Percentiles rank a stretch among this genome's conserved stretches.
phyloP scores from a whole-genome alignment of 805 yeast genomes.

The Priceomyces castillae region DNA sequence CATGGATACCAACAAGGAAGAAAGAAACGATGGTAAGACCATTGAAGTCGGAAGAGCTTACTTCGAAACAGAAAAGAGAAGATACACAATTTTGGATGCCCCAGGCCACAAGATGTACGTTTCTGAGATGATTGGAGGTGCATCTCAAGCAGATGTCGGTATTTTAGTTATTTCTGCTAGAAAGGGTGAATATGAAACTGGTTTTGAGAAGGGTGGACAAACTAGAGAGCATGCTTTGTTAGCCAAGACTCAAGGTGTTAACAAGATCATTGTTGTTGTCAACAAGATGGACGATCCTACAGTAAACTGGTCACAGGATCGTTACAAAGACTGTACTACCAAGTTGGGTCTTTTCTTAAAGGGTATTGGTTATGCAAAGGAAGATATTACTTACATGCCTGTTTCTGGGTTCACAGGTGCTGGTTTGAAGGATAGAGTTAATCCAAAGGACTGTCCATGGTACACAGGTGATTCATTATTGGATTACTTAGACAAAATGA shows the following conservation, averaged over 20 bases:
- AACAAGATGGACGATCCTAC: conserved; percentile 99
- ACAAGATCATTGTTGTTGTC: conserved; percentile 86
- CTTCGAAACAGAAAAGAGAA: conserved; percentile 96
- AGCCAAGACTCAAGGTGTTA: conserved; percentile 98
- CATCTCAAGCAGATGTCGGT: conserved; percentile 99
- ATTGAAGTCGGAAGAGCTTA: conserved; percentile 98
- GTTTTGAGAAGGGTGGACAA: conserved; percentile 98
- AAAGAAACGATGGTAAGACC: conserved; percentile 98
- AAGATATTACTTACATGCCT: conserved; percentile 90
- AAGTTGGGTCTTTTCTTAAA: conserved; percentile 76
- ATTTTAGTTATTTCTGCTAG: conserved; percentile 95
- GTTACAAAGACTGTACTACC: conserved; percentile 91
- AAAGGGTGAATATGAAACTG: conserved; percentile 99
- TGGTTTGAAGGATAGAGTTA: conserved; percentile 85
- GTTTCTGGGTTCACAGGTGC: conserved; percentile 98
- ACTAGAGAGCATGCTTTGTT: conserved; percentile 93
- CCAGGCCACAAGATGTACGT: conserved; percentile 99
- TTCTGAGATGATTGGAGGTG: conserved; percentile 99
- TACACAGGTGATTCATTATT: conserved; percentile 88
- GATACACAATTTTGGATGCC: conserved; percentile 97
- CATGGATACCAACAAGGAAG: conserved; percentile 99
- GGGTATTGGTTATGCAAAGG: conserved; percentile 86
- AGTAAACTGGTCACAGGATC: conserved; percentile 91
- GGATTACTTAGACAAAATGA: conserved; percentile 83
- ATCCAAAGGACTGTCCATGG: conserved; percentile 79